These are phyloP conservation scores for Ceratocystis papillata DNA, from an alignment of 2,329 filamentous ascomycete species.

Conservation along the genomic window DNA sequence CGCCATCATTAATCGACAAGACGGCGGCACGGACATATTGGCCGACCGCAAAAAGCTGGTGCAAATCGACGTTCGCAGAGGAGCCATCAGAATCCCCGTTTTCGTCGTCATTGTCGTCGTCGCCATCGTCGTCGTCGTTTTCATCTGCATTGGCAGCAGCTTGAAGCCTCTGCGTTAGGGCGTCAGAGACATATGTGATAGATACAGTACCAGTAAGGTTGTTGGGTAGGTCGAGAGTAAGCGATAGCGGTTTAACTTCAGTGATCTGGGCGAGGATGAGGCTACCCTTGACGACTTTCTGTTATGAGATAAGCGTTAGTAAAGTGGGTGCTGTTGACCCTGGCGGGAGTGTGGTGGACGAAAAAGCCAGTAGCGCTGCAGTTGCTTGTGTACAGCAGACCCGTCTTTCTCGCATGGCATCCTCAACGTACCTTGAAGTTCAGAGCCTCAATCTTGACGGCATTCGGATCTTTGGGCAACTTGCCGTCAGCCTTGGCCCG, in stretches of 20 bases:
- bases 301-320: constrained; percentile 16
- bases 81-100: constrained; percentile 48
- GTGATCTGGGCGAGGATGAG: constrained; percentile 79
- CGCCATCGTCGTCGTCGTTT: constrained; percentile 41
- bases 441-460: constrained; percentile 69
- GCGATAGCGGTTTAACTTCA: constrained; percentile 65
- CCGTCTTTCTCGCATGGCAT: not conserved
- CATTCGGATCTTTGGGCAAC: constrained; percentile 37
- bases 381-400: not conserved
- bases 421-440: constrained; percentile 64
- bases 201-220: constrained; percentile 84
- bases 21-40: constrained; percentile 84
- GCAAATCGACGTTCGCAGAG: constrained; percentile 42
- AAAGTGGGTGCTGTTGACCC: not conserved
- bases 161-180: constrained; percentile 66
- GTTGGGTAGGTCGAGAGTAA: constrained; percentile 79
- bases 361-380: not conserved
- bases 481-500: constrained; percentile 41
- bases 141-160: constrained; percentile 46
- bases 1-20: constrained; percentile 52
- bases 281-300: constrained; percentile 77
- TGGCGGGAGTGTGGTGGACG: not conserved
- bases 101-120: constrained; percentile 46
- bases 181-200: constrained; percentile 79
- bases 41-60: constrained; percentile 65